phyloP scores from a whole-genome alignment of 2,329 filamentous ascomycete species.

The Akanthomyces dipterigenus region DNA sequence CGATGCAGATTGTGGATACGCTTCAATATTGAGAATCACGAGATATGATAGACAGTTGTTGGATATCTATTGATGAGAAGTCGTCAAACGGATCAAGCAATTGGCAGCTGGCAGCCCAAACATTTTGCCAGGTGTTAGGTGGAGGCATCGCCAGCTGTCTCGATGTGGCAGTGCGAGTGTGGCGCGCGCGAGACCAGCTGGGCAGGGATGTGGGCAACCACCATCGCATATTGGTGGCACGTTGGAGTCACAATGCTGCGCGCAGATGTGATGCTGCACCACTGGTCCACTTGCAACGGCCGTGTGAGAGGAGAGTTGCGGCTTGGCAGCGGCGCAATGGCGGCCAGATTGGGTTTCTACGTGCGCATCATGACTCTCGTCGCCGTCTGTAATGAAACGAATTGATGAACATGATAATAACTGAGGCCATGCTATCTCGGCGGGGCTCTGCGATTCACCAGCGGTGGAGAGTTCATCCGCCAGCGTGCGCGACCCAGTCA shows the following conservation, averaged over 20 bases:
- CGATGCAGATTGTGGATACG: too few species aligned
- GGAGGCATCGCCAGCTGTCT: slow-evolving; percentile 1
- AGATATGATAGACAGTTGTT: background rate
- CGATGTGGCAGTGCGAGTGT: slow-evolving; percentile 7
- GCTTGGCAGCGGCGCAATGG: background rate
- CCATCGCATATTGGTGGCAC: too few species aligned
- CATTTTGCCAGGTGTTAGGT: background rate
- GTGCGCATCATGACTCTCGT: background rate
- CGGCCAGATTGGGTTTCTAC: background rate
- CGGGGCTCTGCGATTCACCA: background rate
- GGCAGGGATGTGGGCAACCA: background rate
- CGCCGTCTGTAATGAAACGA: background rate
- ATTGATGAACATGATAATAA: too few species aligned
- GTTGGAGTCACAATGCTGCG: too few species aligned
- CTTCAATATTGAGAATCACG: too few species aligned
- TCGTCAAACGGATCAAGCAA: background rate
- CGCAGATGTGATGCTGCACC: background rate
- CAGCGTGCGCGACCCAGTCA: background rate
- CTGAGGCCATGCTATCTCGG: background rate
- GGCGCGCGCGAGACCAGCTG: slow-evolving; percentile 4
- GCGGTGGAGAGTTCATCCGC: background rate
- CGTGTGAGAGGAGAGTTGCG: background rate
- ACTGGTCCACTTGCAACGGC: background rate
- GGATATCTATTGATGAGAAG: background rate
- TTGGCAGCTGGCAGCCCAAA: background rate